A percentile compares a stretch with the other conserved stretches of the same genome.
Evolutionary conservation across 2,329 filamentous ascomycete genomes (phyloP).

Genomic region (Cytospora piceae): DNA sequence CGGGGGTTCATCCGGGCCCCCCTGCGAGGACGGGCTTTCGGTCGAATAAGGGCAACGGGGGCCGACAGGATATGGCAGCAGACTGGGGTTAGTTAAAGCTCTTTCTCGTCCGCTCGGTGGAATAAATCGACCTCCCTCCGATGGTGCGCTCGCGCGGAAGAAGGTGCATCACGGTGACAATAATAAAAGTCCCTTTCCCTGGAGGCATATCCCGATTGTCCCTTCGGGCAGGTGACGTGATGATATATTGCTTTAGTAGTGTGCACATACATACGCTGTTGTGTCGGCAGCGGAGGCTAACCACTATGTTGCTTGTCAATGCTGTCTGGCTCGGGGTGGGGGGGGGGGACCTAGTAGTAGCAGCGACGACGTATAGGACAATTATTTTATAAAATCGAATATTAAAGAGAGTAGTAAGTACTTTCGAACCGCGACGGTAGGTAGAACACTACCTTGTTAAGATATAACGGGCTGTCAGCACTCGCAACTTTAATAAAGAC

Average conservation of each 20-base stretch:
- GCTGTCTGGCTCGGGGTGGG: slow-evolving; percentile 19
- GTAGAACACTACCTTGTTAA: slow-evolving; percentile 20
- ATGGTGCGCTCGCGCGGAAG: background rate
- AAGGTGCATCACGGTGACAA: no score
- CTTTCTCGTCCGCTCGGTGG: background rate
- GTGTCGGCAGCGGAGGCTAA: background rate
- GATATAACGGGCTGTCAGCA: slow-evolving; percentile 16
- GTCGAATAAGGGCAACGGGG: slow-evolving; percentile 8
- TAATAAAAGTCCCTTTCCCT: background rate
- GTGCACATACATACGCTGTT: background rate
- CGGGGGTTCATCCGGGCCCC: slow-evolving; percentile 8
- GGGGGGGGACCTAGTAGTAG: slow-evolving; percentile 12
- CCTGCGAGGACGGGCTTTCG: slow-evolving; percentile 10
- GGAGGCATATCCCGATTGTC: background rate
- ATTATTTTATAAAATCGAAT: no score
- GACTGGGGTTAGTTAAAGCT: no score
- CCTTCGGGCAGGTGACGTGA: slow-evolving; percentile 16
- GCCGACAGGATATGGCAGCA: background rate
- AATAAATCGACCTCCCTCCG: background rate
- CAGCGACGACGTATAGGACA: slow-evolving; percentile 3
- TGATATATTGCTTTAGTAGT: background rate
- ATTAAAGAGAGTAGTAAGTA: slow-evolving; percentile 2
- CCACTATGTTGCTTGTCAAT: background rate
- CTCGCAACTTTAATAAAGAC: background rate
- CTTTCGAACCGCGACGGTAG: slow-evolving; percentile 1